These are phyloP conservation scores for Trichoderma brevicompactum DNA, from an alignment of 2,329 filamentous ascomycete species.

Conservation along the genomic window DNA sequence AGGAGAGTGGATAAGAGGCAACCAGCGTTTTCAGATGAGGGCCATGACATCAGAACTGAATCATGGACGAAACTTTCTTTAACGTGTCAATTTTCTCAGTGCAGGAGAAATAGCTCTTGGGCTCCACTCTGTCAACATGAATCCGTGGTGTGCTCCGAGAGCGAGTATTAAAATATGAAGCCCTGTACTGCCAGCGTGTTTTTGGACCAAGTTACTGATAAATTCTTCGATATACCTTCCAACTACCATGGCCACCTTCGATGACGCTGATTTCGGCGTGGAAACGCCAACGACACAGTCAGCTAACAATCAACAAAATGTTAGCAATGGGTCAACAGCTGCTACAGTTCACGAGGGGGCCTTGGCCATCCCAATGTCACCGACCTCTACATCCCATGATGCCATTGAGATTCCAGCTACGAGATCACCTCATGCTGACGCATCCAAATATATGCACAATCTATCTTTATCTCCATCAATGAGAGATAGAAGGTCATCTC, in stretches of 20 bases:
- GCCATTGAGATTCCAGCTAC: conserved; percentile 21
- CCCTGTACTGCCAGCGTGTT: not conserved
- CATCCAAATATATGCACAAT: conserved; percentile 23
- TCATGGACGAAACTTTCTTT: conserved; percentile 22
- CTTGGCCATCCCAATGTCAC: conserved; percentile 21
- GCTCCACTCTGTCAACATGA: conserved; percentile 2
- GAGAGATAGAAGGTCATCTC: conserved; percentile 10
- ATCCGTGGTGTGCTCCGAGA: not conserved
- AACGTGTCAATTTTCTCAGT: not conserved
- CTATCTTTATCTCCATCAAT: conserved; percentile 19
- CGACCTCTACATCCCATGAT: conserved; percentile 5
- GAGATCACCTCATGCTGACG: conserved; percentile 19
- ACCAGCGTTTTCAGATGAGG: conserved; percentile 3
- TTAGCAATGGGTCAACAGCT: not conserved
- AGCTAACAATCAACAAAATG: not conserved
- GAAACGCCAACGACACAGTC: conserved; percentile 9
- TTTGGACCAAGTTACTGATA: not conserved
- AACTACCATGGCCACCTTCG: conserved; percentile 22
- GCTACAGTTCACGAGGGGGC: not conserved
- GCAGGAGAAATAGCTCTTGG: conserved; percentile 4
- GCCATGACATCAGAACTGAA: conserved; percentile 26
- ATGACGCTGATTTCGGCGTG: conserved; percentile 22
- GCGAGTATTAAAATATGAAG: not conserved
- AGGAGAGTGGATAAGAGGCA: conserved; percentile 13
- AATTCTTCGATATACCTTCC: not conserved